Base-by-base conservation (phyloP, 1,139 yeast species). In the Taphrina flavorubra region DNA sequence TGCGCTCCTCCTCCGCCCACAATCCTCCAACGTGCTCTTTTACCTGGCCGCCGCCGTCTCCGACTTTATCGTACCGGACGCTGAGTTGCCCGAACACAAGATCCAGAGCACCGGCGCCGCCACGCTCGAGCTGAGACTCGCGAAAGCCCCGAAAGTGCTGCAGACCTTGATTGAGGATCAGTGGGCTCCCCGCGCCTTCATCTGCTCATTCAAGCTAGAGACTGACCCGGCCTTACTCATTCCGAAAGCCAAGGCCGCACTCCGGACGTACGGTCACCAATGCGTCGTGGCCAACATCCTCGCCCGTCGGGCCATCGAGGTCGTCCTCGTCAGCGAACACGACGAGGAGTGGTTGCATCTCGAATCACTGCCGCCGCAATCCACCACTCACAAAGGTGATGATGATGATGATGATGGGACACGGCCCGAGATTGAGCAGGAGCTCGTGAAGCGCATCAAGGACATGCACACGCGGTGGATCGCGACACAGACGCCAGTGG, bases 11-110 rank as follows among this genome's bases (percentile, higher is more conserved):
- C 77, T 94, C 74, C 83, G 86, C 59, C 70, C 73, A 1, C 78
- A 79, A 1, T 79, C 86, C 62, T 77, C 83, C 1, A 80, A 80
- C 69, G 90, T 91, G 0, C 77, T 94, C 61, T 90, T 94, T 76
- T 95, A 89, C 78, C 82, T 94, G 71, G 99, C 99, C 0, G 99
- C 99, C 3, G 99, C 99, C 0, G 99, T 94, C 0, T 90, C 97
- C 6, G 99, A 94, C 78, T 94, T 95, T 78, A 94, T 92, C 79
- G 82, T 94, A 57, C 99, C 99, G 1, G 86, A 85, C 69, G 87
- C 92, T 1, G 83, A 90, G 73, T 82, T 91, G 76, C 96, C 98
- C 0, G 91, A 90, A 74, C 99, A 94, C 78, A 94, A 94, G 78
- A 94, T 94, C 72, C 99, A 95, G 78, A 62, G 68, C 34, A 51